Evolutionary conservation across 768 basidiomycete genomes (phyloP), one percentile per base, ranked within the genome.

Genomic region (Psilocybe cubensis): DNA sequence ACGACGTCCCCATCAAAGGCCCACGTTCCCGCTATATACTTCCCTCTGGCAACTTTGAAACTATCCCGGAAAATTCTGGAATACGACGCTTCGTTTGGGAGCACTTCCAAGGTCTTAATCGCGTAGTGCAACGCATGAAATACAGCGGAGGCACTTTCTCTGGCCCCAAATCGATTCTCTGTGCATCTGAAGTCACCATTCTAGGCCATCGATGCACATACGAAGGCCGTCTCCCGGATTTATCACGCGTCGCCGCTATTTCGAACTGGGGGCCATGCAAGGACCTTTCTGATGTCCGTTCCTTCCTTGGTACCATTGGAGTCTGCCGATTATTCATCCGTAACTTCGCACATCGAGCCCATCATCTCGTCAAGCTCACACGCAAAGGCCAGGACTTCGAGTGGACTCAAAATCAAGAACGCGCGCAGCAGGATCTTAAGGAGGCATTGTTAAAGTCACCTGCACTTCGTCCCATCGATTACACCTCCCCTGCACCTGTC

Each of bases 91-190:
- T 41, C 40, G 14, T 41, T 4, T 41, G 40, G 40, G 40, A 41
- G 14, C 40, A 41, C 14, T 41, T 54, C 61, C 64, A 0, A 70
- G 72, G 0, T 78, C 81, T 9, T 51, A 41, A 41, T 12, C 14
- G 40, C 3, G 40, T 41, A 5, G 14, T 41, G 14, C 40, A 41
- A 71, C 0, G n/a, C 3, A 45, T 54, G 53, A 54, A 68, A 0
- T 81, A 79, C 43, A 63, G 79, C 0, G 81, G 72, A 12, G 68
- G 74, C 80, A 51, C 75, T 77, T 72, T 80, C 20, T 77, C 72
- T 0, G 73, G 74, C 0, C 50, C 64, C 5, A 82, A 81, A 51
- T 58, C 71, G 0, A 24, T 65, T 0, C 43, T 82, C 14, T 44
- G 43, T 44, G 43, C 43, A 20, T 21, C 20, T 12, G 40, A 41